Percentiles rank a stretch among this genome's conserved stretches.
phyloP scores from a whole-genome alignment of 768 basidiomycete genomes.

The Mycena belliarum region DNA sequence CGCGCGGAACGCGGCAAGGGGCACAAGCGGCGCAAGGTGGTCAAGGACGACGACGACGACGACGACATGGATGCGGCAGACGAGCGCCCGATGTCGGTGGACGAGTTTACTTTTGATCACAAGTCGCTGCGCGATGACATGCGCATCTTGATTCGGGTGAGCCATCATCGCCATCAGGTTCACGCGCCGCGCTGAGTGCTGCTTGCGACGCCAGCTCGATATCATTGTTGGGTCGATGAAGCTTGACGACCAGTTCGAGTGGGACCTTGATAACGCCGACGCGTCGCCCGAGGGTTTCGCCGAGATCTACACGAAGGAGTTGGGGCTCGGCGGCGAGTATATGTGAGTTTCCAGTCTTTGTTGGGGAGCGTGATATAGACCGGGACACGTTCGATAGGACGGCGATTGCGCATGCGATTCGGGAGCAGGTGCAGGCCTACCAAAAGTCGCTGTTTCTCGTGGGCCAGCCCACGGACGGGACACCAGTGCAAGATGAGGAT shows the following conservation, averaged over 20 bases:
- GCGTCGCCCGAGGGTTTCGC: slow-evolving; percentile 94
- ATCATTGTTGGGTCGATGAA: slow-evolving; percentile 95
- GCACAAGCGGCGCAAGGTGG: slow-evolving; percentile 46
- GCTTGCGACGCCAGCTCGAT: slow-evolving; percentile 66
- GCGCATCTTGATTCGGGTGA: slow-evolving; percentile 88
- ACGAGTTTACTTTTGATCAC: slow-evolving; percentile 70
- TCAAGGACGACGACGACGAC: slow-evolving; percentile 22
- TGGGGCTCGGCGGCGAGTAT: slow-evolving; percentile 94
- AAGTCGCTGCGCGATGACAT: slow-evolving; percentile 77
- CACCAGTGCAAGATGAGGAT: slow-evolving; percentile 83
- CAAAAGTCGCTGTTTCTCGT: slow-evolving; percentile 91
- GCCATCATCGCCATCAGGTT: slow-evolving; percentile 24
- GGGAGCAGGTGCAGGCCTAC: slow-evolving; percentile 92
- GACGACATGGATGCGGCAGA: slow-evolving; percentile 28
- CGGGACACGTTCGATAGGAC: slow-evolving; percentile 53
- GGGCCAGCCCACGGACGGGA: slow-evolving; percentile 83
- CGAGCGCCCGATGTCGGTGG: slow-evolving; percentile 53
- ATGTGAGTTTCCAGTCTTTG: slow-evolving; percentile 51
- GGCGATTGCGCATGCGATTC: slow-evolving; percentile 91
- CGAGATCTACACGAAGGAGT: slow-evolving; percentile 78
- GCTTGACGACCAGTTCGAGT: slow-evolving; percentile 96
- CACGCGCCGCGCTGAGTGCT: slow-evolving; percentile 3
- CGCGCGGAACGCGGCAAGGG: slow-evolving; percentile 31
- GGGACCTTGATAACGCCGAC: slow-evolving; percentile 83
- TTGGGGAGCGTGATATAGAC: neutral